Evolutionary conservation across 495 filamentous ascomycete genomes (phyloP), one percentile per base, ranked within the genome.

Genomic region (Daldinia childiae): DNA sequence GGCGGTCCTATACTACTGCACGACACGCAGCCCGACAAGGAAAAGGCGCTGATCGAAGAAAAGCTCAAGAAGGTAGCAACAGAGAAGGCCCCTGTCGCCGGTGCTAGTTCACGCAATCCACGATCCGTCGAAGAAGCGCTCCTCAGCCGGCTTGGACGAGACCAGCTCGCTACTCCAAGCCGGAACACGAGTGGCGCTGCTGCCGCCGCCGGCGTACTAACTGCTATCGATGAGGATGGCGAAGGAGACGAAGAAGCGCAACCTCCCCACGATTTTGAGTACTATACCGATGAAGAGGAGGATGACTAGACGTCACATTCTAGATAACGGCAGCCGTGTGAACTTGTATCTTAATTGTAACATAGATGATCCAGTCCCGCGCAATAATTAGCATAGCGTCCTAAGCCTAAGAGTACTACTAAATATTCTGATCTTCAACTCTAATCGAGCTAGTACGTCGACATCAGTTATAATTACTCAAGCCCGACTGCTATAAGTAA

Each of bases 1-100:
- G 94, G 95, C 60, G 96, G 96, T 64, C 92, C 97, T 27, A 90
- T 98, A 14, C 86, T 99, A 27, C 87, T 98, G 26, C 83, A 90
- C n/a, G 96, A 99, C 79, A 93, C 90, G 38, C 87, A 90, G 58
- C 92, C 94, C 6, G 86, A 87, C 4, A 92, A 96, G 75, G 80
- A 90, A 45, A 94, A 94, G 75, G 81, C 87, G 27, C 87, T 93
- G 11, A 85, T 98, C 69, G 94, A 97, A 75, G 87, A 97, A 76
- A 94, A 94, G 80, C 88, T 92, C 15, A 93, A 91, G 82, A 95
- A 94, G 79, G 83, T 88, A 14, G 89, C 89, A 32, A 84, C 84
- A 7, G 89, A 91, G 79, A 89, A 87, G 69, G 86, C 90, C 1
- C 83, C 84, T 17, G 84, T 84, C 6, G 81, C 81, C 1, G 79